A percentile compares a stretch with the other conserved stretches of the same genome.
These are phyloP conservation scores for Sporothrix euskadiensis DNA, from an alignment of 2,329 filamentous ascomycete species.

Conservation along the genomic window DNA sequence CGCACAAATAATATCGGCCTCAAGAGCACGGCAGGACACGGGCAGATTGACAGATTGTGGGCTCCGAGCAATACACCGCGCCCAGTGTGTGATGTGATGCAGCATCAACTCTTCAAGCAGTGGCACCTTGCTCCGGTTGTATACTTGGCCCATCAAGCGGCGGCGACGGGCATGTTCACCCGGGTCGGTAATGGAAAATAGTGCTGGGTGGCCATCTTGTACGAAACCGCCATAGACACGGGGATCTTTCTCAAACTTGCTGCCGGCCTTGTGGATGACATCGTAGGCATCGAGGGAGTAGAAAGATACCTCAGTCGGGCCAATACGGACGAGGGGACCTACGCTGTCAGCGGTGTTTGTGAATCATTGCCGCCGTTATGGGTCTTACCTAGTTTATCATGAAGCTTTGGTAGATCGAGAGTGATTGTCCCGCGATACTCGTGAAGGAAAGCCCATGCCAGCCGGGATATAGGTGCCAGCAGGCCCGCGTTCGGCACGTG, in stretches of 20 bases:
- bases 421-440: constrained; percentile 26
- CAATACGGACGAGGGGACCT: constrained; percentile 27
- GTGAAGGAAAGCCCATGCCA: constrained; percentile 26
- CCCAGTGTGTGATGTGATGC: constrained; percentile 18
- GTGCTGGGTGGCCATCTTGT: constrained; percentile 24
- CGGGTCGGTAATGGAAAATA: constrained; percentile 28
- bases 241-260: constrained; percentile 27
- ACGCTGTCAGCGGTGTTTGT: neutral
- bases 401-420: constrained; percentile 25
- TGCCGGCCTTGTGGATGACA: constrained; percentile 23
- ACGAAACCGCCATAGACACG: constrained; percentile 30
- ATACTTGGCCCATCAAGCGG: constrained; percentile 29
- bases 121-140: constrained; percentile 28
- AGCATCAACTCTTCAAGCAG: constrained; percentile 24
- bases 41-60: neutral
- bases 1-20: constrained; percentile 28
- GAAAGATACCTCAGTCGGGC: constrained; percentile 27
- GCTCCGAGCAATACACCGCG: neutral
- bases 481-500: constrained; percentile 16
- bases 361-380: neutral
- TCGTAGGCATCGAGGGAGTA: constrained; percentile 29
- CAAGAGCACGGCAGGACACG: constrained; percentile 22
- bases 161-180: constrained; percentile 24
- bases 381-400: neutral
- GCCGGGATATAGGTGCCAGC: constrained; percentile 24